Base-by-base conservation (phyloP, 129 eudicot species). In the Sambucus nigra region DNA sequence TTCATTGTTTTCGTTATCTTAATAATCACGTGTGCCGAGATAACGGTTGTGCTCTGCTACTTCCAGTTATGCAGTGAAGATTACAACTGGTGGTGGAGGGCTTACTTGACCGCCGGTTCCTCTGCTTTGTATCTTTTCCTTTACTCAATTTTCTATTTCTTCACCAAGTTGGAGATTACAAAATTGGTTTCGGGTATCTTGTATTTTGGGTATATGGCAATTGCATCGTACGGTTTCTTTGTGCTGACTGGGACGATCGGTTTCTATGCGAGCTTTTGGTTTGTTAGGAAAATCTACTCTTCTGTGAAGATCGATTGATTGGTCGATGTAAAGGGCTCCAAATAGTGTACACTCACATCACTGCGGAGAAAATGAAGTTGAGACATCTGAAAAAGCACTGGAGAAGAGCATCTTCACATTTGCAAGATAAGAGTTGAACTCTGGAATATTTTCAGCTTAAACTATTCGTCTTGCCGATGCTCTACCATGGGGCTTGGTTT, bases 51-150 rank as follows among this genome's bases (percentile, higher is more conserved):
- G 18, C 78, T 87, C 16, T 82, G 96, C 66, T 87, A 87, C 72
- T 87, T 87, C 73, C 96, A 87, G 51, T 40, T 87, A 67, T 87
- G 96, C 64, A 87, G 96, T 39, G 96, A 87, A 71, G 96, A 87
- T 49, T 87, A 87, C 53, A 59, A 87, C 39, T 87, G 96, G 96
- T 87, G 96, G 96, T 87, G 96, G 96, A 72, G 96, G 53, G 87
- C 96, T 29, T 87, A 87, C 41, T 59, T 87, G 62, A 87, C 96
- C 1, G 82, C 94, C 23, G 96, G 96, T 7, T 87, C 94, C 11
- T 87, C 96, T 2, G 94, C 96, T 48, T 22, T 82, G 20, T 87
- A 87, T 71, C 86, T 87, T 12, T 87, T 87, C 59, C 79, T 87
- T 14, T 87, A 87, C 88, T 87, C 94, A 4, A 55, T 79, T 53